Evolutionary conservation across 768 basidiomycete species (phyloP).

Genomic region (Boletus subcaerulescens): DNA sequence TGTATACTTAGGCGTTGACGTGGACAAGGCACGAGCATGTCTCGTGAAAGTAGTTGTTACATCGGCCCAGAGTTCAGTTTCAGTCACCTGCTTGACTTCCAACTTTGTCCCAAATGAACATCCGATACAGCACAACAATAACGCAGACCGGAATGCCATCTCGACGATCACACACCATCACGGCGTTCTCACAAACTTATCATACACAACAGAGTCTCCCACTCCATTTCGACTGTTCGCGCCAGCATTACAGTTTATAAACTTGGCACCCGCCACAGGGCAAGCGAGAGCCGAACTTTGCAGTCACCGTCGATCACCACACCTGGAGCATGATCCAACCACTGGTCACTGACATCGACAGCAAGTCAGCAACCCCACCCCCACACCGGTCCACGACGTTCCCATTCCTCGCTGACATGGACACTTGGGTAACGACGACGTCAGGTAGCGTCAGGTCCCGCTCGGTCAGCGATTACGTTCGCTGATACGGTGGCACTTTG

Average conservation of each 20-base stretch:
- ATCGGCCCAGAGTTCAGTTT: not conserved
- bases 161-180: not conserved
- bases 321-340: not conserved
- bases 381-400: not conserved
- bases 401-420: not conserved
- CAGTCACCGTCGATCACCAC: not conserved
- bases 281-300: no score
- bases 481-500: no score
- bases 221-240: not conserved
- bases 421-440: no score
- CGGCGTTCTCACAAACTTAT: not conserved
- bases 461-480: no score
- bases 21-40: slow-evolving; percentile 8
- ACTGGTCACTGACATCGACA: not conserved
- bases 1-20: not conserved
- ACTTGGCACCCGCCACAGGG: not conserved
- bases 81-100: not conserved
- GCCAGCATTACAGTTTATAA: not conserved
- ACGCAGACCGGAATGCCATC: not conserved
- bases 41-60: not conserved
- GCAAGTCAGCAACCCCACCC: not conserved
- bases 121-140: not conserved
- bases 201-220: not conserved
- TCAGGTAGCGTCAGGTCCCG: not conserved
- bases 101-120: no score